A percentile compares a stretch with the other conserved stretches of the same genome.
Conservation (phyloP, 2,329 filamentous ascomycete genomes). For the Trichoderma koningii region DNA sequence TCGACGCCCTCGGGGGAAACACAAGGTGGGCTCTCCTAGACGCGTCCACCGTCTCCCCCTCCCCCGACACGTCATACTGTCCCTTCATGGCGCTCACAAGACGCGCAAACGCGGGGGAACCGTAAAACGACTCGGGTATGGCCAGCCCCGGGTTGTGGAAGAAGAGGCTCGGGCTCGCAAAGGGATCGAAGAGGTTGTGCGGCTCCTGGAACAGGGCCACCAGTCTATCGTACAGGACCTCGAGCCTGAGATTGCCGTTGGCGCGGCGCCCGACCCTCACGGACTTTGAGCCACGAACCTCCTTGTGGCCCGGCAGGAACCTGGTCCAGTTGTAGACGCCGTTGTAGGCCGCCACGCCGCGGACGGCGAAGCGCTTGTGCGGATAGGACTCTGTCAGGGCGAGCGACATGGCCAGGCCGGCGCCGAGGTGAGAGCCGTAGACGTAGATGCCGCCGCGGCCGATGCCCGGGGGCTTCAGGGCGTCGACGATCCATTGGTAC, state of each 20-base stretch:
- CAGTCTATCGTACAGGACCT: slow-evolving; percentile 42
- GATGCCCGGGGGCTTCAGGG: slow-evolving; percentile 44
- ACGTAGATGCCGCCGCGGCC: slow-evolving; percentile 47
- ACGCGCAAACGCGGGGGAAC: slow-evolving; percentile 37
- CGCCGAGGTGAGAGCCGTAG: slow-evolving; percentile 61
- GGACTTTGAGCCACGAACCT: slow-evolving; percentile 41
- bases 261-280: slow-evolving; percentile 20
- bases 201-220: slow-evolving; percentile 52
- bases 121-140: slow-evolving; percentile 49
- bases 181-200: slow-evolving; percentile 58
- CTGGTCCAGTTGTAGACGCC: slow-evolving; percentile 67
- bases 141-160: slow-evolving; percentile 56
- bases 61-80: slow-evolving; percentile 25
- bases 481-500: slow-evolving; percentile 54
- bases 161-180: slow-evolving; percentile 60
- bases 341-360: slow-evolving; percentile 59
- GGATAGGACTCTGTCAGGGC: slow-evolving; percentile 57
- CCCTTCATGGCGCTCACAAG: slow-evolving; percentile 35
- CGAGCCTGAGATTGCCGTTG: slow-evolving; percentile 39
- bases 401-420: slow-evolving; percentile 57
- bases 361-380: slow-evolving; percentile 49
- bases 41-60: slow-evolving; percentile 30
- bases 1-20: slow-evolving; percentile 53
- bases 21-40: slow-evolving; percentile 47
- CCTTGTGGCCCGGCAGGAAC: slow-evolving; percentile 56